A percentile compares a stretch with the other conserved stretches of the same genome.
phyloP scores from a whole-genome alignment of 2,329 filamentous ascomycete genomes.

The Penicillium polonicum region DNA sequence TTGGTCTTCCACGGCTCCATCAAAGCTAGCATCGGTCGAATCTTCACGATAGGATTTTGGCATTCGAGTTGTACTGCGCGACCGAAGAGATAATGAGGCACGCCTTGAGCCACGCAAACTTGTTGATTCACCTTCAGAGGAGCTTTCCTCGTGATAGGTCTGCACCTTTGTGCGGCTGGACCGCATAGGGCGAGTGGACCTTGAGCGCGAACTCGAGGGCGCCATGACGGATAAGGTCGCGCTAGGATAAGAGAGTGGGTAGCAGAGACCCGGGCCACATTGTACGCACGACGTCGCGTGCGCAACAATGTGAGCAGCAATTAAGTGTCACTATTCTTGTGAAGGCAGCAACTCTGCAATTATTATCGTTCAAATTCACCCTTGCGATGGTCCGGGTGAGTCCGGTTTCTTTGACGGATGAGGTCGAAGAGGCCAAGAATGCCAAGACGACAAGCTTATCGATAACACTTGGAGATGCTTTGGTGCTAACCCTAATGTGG shows the following conservation, averaged over 20 bases:
- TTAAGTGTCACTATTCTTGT: not conserved
- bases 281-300: slow-evolving; percentile 2
- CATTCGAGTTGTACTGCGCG: slow-evolving; percentile 29
- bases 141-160: slow-evolving; percentile 41
- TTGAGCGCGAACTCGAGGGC: slow-evolving; percentile 23
- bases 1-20: slow-evolving; percentile 11
- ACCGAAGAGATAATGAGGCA: slow-evolving; percentile 31
- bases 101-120: slow-evolving; percentile 14
- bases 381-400: not conserved
- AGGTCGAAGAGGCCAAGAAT: slow-evolving; percentile 13
- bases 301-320: not conserved
- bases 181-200: slow-evolving; percentile 36
- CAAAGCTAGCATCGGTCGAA: slow-evolving; percentile 33
- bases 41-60: slow-evolving; percentile 37
- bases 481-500: not conserved
- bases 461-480: slow-evolving; percentile 12
- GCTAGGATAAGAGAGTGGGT: slow-evolving; percentile 13
- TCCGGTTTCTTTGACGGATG: slow-evolving; percentile 4
- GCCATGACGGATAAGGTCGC: slow-evolving; percentile 29
- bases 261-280: slow-evolving; percentile 4
- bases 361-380: not conserved
- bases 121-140: slow-evolving; percentile 30
- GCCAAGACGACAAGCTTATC: slow-evolving; percentile 20
- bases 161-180: slow-evolving; percentile 36
- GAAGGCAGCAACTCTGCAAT: not conserved